Evolutionary conservation across 345 rosid genomes (phyloP).

Genomic region (Brassica cretica): DNA sequence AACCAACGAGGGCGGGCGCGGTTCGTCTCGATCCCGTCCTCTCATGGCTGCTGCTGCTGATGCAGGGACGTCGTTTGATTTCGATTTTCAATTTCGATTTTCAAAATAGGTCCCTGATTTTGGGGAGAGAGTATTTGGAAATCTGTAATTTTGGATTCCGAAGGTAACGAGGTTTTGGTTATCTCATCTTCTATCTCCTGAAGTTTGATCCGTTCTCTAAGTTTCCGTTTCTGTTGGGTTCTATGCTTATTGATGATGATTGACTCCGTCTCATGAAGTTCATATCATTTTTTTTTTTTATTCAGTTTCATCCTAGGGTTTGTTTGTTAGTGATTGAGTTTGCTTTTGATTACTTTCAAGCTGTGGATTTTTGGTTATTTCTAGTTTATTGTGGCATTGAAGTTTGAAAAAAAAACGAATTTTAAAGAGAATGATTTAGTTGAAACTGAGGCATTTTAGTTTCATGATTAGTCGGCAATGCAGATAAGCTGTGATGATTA

Average conservation of each 20-base stretch:
- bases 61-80: constrained; percentile 47
- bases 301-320: constrained; percentile 39
- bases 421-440: constrained; percentile 32
- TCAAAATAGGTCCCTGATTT: constrained; percentile 31
- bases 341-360: neutral
- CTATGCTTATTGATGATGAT: constrained; percentile 26
- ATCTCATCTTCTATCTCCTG: constrained; percentile 15
- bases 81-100: constrained; percentile 18
- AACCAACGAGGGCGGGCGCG: constrained; percentile 44
- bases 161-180: constrained; percentile 34
- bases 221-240: constrained; percentile 16
- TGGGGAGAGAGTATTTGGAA: constrained; percentile 8
- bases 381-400: constrained; percentile 33
- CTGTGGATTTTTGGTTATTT: constrained; percentile 10
- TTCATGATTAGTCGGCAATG: constrained; percentile 29
- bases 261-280: constrained; percentile 31
- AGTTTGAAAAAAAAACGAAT: constrained; percentile 12
- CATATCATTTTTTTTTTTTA: constrained; percentile 26
- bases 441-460: constrained; percentile 30
- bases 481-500: constrained; percentile 7
- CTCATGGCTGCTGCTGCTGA: constrained; percentile 51
- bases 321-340: constrained; percentile 17
- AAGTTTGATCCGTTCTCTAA: constrained; percentile 43
- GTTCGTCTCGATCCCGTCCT: constrained; percentile 51
- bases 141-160: constrained; percentile 19